Percentiles rank a stretch among this genome's conserved stretches.
phyloP scores from a whole-genome alignment of 805 yeast genomes.

The Huiozyma naganishii region DNA sequence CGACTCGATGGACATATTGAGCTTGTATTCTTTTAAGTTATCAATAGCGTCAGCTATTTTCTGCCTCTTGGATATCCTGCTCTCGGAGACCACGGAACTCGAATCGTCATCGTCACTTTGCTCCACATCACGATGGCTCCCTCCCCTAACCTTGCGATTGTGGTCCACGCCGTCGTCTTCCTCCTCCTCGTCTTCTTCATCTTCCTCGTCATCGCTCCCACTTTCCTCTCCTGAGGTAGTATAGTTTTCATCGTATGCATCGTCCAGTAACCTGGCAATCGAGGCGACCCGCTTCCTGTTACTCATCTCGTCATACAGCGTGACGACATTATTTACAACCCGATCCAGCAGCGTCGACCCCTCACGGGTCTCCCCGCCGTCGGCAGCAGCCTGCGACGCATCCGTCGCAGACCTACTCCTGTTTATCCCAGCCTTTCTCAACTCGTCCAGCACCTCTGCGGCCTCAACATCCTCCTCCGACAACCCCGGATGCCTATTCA shows the following conservation, averaged over 20 bases:
- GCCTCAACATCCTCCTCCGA: constrained; percentile 22
- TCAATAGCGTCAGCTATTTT: constrained; percentile 29
- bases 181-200: constrained; percentile 7
- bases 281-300: constrained; percentile 30
- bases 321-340: constrained; percentile 38
- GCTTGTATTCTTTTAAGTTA: constrained; percentile 27
- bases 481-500: constrained; percentile 6
- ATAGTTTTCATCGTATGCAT: constrained; percentile 29
- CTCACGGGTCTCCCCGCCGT: not conserved
- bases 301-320: constrained; percentile 33
- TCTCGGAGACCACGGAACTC: not conserved
- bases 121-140: not conserved
- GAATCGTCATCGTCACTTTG: not conserved
- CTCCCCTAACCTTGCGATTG: not conserved
- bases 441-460: constrained; percentile 19
- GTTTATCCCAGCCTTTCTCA: constrained; percentile 8
- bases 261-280: constrained; percentile 31
- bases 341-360: constrained; percentile 9
- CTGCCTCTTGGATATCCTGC: constrained; percentile 21
- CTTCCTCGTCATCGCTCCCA: constrained; percentile 8
- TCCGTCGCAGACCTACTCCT: not conserved
- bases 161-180: constrained; percentile 2
- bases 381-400: not conserved
- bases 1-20: constrained; percentile 52
- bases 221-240: constrained; percentile 13